Percentiles rank a stretch among this genome's conserved stretches.
These are phyloP conservation scores for Solanum pennellii DNA, from an alignment of 257 asterid genomes.

Conservation along the genomic window DNA sequence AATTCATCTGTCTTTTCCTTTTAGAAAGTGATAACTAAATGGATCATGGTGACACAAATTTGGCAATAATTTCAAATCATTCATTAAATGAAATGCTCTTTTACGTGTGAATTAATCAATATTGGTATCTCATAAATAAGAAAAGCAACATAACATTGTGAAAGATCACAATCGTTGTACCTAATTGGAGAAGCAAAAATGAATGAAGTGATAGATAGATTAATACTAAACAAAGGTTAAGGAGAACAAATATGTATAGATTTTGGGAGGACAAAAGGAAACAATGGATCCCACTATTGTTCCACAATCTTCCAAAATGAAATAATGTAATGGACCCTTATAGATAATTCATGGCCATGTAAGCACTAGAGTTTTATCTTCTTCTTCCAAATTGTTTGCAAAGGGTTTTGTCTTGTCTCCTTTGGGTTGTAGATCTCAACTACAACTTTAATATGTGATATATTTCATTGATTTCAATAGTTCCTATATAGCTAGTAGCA, in stretches of 20 bases:
- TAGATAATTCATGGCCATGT: constrained; percentile 8
- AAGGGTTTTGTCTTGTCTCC: background rate
- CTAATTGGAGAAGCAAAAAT: background rate
- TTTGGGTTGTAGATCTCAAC: background rate
- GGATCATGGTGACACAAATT: background rate
- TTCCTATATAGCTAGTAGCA: background rate
- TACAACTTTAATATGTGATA: constrained; percentile 7
- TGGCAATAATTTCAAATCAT: background rate
- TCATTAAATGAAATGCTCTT: background rate
- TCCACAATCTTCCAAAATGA: background rate
- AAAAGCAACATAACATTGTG: background rate
- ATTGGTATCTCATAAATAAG: background rate
- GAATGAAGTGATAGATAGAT: background rate
- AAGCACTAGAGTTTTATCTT: background rate
- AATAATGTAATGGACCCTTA: background rate
- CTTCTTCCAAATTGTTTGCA: background rate
- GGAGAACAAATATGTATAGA: constrained; percentile 31
- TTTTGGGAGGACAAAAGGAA: constrained; percentile 26
- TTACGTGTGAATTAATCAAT: background rate
- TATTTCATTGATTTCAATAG: background rate
- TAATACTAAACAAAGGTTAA: background rate
- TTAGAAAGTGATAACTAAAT: background rate
- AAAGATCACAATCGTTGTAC: background rate
- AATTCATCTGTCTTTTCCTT: background rate
- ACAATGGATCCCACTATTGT: constrained; percentile 19